Evolutionary conservation across 179 eudicot genomes (phyloP).

Genomic region (Vitellaria paradoxa): DNA sequence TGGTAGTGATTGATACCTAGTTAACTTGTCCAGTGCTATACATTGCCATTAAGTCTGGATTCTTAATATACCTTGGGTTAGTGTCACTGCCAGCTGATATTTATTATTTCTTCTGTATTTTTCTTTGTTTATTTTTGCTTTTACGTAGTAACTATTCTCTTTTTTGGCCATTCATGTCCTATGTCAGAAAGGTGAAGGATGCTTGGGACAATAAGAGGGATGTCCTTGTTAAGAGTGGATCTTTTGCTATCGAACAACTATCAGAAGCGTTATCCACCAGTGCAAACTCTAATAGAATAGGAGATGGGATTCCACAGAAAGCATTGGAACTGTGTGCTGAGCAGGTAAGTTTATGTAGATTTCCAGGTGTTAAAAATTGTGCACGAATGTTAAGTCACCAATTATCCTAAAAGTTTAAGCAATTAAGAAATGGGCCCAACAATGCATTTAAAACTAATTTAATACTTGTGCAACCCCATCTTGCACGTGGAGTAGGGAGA

Average conservation of each 20-base stretch:
- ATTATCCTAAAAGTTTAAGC: too few relatives aligned
- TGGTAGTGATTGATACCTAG: not conserved
- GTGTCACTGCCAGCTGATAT: not conserved
- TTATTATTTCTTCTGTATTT: not conserved
- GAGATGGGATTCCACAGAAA: constrained; percentile 56
- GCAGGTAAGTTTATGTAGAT: constrained; percentile 38
- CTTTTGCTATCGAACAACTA: constrained; percentile 91
- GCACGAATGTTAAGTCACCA: not conserved
- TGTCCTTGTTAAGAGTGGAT: constrained; percentile 68
- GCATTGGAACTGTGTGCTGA: constrained; percentile 69
- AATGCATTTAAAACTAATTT: too few relatives aligned
- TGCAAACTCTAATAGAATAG: constrained; percentile 55
- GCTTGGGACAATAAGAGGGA: constrained; percentile 84
- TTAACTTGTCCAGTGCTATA: not conserved
- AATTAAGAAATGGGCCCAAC: too few relatives aligned
- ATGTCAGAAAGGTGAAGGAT: constrained; percentile 85
- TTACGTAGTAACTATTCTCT: not conserved
- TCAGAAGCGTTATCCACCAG: constrained; percentile 79
- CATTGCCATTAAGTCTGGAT: not conserved
- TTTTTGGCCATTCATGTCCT: not conserved
- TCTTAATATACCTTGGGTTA: not conserved
- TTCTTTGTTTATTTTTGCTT: not conserved
- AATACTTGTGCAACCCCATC: too few relatives aligned
- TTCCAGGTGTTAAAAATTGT: not conserved
- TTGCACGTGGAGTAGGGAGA: too few relatives aligned